Evolutionary conservation across 306 rosid species (phyloP), one percentile per base, ranked within the genome.

Genomic region (Mucuna pruriens): DNA sequence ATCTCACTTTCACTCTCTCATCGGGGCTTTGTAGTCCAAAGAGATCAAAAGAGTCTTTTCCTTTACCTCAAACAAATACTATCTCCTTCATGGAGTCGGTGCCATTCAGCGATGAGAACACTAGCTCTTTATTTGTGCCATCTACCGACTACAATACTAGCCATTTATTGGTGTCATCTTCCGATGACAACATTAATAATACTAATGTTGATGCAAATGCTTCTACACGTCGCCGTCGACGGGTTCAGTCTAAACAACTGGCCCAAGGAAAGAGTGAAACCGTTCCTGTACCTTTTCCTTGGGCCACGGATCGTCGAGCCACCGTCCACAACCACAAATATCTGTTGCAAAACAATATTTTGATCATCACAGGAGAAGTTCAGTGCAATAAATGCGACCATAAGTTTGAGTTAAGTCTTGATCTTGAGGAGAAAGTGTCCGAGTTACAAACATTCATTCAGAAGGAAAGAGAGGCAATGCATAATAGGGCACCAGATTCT

Each of bases 301-400:
- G 97, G 98, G 96, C 97, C 1, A 84, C 92, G 0, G 12, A 78
- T 2, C 68, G 6, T 0, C 81, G 88, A 1, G 92, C 92, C 6
- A 67, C 3, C 0, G 44, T 90, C 2, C 83, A 87, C 10, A 36
- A 2, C 3, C 60, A 63, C 6, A 2, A 19, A 0, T n/a, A 78
- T 34, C 33, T 93, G 1, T 0, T 5, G 10, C 2, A 65, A 0
- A 79, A 52, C 0, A 9, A 64, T 9, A 85, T 91, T 2, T 0
- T 1, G 0, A 72, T 44, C 1, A 74, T 93, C 72, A 70, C 54
- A 0, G 97, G 97, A 0, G 84, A 61, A 0, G 89, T 90, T 3
- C 82, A 60, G 2, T 91, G 97, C 86, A 80, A 34, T 39, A 81
- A 42, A 0, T 94, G 97, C 20, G 78, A 84, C 16, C 3, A 1